Conservation (phyloP, 2,329 filamentous ascomycete genomes). For the Stagonosporopsis cucurbitacearum region DNA sequence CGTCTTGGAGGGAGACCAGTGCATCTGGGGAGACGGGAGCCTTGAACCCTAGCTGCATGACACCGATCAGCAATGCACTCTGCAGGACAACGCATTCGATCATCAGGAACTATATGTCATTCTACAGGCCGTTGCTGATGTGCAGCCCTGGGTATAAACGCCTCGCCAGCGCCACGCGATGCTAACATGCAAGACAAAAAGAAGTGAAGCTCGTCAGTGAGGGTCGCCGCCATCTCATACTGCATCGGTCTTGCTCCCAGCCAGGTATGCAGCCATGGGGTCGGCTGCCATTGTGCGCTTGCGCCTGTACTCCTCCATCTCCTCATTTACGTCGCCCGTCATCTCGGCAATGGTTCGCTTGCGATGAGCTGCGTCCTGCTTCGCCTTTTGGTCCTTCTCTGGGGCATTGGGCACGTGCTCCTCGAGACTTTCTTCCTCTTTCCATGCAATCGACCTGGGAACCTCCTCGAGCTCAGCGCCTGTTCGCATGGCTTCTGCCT, state of each 20-base stretch:
- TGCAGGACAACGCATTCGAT: conserved; percentile 45
- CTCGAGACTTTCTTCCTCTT: conserved; percentile 50
- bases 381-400: conserved; percentile 51
- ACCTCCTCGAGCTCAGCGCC: conserved; percentile 55
- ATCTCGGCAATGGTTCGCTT: conserved; percentile 82
- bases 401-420: conserved; percentile 54
- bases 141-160: conserved; percentile 32
- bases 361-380: conserved; percentile 55
- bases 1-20: conserved; percentile 24
- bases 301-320: conserved; percentile 83
- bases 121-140: conserved; percentile 32
- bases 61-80: conserved; percentile 37
- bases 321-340: conserved; percentile 77
- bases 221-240: conserved; percentile 39
- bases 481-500: conserved; percentile 68
- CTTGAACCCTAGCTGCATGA: conserved; percentile 25
- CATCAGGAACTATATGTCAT: conserved; percentile 45
- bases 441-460: conserved; percentile 51
- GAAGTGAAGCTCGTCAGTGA: conserved; percentile 24
- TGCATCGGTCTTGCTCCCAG: conserved; percentile 74
- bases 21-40: conserved; percentile 22
- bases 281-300: conserved; percentile 77
- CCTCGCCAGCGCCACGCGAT: conserved; percentile 43
- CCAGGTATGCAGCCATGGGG: conserved; percentile 81
- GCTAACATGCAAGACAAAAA: conserved; percentile 26